Evolutionary conservation across 352 stramenopile species (phyloP), one percentile per base, ranked within the genome.

Genomic region (Globisporangium cylindrosporum): DNA sequence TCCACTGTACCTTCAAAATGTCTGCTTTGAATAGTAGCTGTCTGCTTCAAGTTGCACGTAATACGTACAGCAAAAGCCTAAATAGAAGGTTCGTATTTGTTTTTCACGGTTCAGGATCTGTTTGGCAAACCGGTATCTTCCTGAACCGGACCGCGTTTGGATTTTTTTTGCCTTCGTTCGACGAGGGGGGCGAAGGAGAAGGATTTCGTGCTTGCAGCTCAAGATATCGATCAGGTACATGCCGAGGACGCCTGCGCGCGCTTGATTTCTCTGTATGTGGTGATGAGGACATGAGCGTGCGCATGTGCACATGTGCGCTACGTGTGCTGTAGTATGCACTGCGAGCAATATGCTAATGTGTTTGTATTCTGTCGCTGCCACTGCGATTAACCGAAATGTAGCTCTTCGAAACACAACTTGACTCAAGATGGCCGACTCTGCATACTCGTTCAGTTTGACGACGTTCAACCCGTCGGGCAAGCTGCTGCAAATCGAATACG

Each of bases 401-500:
- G 53, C 32, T 41, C 56, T 60, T 43, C 29, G 27, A 56, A 59
- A 38, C 64, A 9, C 48, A 48, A 62, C 63, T 55, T 38, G 66
- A 62, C 62, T 38, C 54, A 89, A 58, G 41, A 98, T 98, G 96
- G 95, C 91, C 68, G 96, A 99, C 84, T 98, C 95, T 64, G 94
- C 94, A 61, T 99, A 99, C 78, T 99, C 94, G 70, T 99, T 99
- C 86, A 99, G 96, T 78, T 86, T 99, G 62, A 99, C 98, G 72
- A 99, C 98, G 66, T 99, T 99, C 86, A 99, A 97, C 77, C 91
- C 96, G 68, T 99, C 96, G 41, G 98, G 98, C 57, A 99, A 99
- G 86, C 88, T 99, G 57, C 88, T 99, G 57, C 98, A 99, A 87
- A 99, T 99, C 73, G 98, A 99, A 81, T 99, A 99, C 73, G 98